Conservation (phyloP, 192 early-diverging fungal species). For the Jimgerdemannia flammicorona region DNA sequence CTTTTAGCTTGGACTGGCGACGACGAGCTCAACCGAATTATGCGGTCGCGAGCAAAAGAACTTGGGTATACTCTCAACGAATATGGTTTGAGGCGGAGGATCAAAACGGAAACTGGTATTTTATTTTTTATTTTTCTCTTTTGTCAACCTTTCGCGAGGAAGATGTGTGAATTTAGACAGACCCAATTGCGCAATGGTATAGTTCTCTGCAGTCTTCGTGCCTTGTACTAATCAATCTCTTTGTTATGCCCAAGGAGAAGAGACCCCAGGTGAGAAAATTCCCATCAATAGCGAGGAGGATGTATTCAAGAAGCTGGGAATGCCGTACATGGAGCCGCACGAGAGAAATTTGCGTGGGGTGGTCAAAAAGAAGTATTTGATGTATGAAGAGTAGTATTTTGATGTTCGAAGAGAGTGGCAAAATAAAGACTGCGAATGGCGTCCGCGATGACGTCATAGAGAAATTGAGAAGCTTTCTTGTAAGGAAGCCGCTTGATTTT, state of each 20-base stretch:
- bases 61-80: conserved; percentile 6
- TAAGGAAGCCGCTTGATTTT: no score
- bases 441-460: no score
- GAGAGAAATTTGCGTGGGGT: neutral
- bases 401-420: no score
- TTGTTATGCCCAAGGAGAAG: neutral
- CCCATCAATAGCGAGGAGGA: conserved; percentile 4
- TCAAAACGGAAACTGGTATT: conserved; percentile 3
- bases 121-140: neutral
- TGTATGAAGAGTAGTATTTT: neutral
- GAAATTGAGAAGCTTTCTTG: no score
- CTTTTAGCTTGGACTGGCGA: conserved; percentile 13
- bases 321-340: conserved; percentile 5
- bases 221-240: neutral
- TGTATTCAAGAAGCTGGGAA: neutral
- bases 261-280: neutral
- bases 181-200: no score
- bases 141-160: neutral
- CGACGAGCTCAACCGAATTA: conserved; percentile 2
- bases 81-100: neutral
- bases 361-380: neutral
- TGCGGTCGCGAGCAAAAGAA: neutral
- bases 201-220: no score
- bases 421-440: no score
- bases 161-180: neutral